Evolutionary conservation across 352 stramenopile genomes (phyloP).

Genomic region (Achlya hypogyna): DNA sequence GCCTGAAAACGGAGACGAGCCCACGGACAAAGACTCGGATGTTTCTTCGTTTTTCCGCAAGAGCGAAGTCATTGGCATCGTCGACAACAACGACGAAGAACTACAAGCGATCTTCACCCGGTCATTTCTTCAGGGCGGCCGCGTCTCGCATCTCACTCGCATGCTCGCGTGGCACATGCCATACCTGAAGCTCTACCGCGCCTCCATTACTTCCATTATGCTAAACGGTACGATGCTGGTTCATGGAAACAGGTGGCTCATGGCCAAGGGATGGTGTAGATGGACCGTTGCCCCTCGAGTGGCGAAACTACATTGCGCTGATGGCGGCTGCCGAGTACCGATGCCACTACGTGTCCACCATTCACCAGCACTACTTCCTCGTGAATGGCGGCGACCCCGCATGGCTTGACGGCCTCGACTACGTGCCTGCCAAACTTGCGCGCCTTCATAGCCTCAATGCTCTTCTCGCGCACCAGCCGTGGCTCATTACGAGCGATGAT

Average conservation of each 20-base stretch:
- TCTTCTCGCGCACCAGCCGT: slow-evolving; percentile 75
- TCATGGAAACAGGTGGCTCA: not conserved
- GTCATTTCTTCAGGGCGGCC: slow-evolving; percentile 54
- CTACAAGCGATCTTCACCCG: slow-evolving; percentile 40
- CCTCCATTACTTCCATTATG: slow-evolving; percentile 59
- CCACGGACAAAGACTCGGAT: slow-evolving; percentile 21
- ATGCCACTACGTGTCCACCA: slow-evolving; percentile 69
- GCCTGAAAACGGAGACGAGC: not conserved
- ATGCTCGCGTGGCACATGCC: slow-evolving; percentile 71
- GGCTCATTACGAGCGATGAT: slow-evolving; percentile 66
- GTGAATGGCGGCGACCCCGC: slow-evolving; percentile 66
- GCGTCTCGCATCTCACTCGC: slow-evolving; percentile 65
- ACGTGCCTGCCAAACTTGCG: slow-evolving; percentile 73
- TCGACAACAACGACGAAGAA: slow-evolving; percentile 38
- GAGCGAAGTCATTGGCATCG: slow-evolving; percentile 23
- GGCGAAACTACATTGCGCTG: slow-evolving; percentile 76
- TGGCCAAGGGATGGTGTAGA: slow-evolving; percentile 32
- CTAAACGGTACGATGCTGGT: slow-evolving; percentile 4
- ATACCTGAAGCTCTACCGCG: slow-evolving; percentile 65
- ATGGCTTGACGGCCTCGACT: slow-evolving; percentile 80
- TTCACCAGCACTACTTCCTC: slow-evolving; percentile 79
- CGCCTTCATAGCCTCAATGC: slow-evolving; percentile 73
- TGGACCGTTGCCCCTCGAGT: slow-evolving; percentile 67
- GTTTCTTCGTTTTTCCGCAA: slow-evolving; percentile 72
- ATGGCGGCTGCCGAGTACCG: slow-evolving; percentile 71